These are phyloP conservation scores for Candida nitratophila DNA, from an alignment of 805 yeast species.

Conservation along the genomic window DNA sequence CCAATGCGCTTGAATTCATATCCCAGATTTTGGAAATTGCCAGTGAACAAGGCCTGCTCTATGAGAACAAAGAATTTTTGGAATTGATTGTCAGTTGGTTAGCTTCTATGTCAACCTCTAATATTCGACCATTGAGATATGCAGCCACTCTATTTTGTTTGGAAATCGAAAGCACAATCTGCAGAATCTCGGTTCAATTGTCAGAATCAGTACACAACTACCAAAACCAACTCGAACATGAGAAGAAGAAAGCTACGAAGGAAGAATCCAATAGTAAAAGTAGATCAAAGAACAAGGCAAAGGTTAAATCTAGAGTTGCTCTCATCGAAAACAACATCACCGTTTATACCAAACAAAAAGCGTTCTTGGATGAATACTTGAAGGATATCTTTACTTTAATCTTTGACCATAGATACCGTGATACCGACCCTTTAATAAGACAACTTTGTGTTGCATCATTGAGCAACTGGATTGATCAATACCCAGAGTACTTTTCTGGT, in stretches of 20 bases:
- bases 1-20: slow-evolving; percentile 50
- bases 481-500: slow-evolving; percentile 66
- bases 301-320: slow-evolving; percentile 38
- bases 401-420: slow-evolving; percentile 74
- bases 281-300: slow-evolving; percentile 25
- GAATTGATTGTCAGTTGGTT: slow-evolving; percentile 68
- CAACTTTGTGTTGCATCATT: slow-evolving; percentile 57
- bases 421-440: slow-evolving; percentile 66
- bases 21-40: slow-evolving; percentile 41
- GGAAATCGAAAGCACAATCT: slow-evolving; percentile 52
- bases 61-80: slow-evolving; percentile 37
- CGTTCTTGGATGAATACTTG: slow-evolving; percentile 47
- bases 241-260: slow-evolving; percentile 19
- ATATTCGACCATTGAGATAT: slow-evolving; percentile 63
- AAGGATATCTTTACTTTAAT: slow-evolving; percentile 61
- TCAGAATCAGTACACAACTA: slow-evolving; percentile 32
- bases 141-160: slow-evolving; percentile 56
- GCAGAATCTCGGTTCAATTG: slow-evolving; percentile 37
- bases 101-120: slow-evolving; percentile 60
- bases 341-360: slow-evolving; percentile 39
- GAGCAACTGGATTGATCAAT: slow-evolving; percentile 63
- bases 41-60: slow-evolving; percentile 58
- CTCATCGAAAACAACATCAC: slow-evolving; percentile 37
- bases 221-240: slow-evolving; percentile 35
- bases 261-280: slow-evolving; percentile 15